phyloP scores from a whole-genome alignment of 176 grass and related monocot species.

The Calamus simplicifolius region DNA sequence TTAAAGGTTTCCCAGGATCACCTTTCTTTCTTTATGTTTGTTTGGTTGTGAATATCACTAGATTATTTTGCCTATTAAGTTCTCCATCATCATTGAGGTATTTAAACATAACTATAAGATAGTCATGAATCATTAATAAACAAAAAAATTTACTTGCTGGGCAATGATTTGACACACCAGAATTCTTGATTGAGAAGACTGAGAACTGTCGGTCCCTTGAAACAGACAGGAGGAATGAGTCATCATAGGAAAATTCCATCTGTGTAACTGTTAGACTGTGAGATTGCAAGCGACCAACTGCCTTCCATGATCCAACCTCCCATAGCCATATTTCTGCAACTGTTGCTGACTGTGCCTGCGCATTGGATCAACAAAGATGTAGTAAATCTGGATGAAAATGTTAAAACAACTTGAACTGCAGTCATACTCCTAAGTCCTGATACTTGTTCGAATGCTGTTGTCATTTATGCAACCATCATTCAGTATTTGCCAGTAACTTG shows the following conservation, averaged over 20 bases:
- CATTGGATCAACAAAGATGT: constrained; percentile 1
- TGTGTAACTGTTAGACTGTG: constrained; percentile 92
- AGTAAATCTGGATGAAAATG: background rate
- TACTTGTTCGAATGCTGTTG: too few species aligned
- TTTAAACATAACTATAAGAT: too few species aligned
- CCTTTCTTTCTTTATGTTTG: too few species aligned
- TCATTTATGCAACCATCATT: too few species aligned
- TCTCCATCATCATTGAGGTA: too few species aligned
- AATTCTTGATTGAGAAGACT: constrained; percentile 52
- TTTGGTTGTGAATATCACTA: too few species aligned
- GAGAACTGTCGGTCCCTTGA: constrained; percentile 87
- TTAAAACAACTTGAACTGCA: background rate
- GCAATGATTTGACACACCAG: constrained; percentile 23
- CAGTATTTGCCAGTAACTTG: too few species aligned
- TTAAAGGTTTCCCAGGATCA: too few species aligned
- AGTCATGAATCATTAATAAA: too few species aligned
- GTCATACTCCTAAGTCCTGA: too few species aligned
- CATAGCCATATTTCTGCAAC: constrained; percentile 92
- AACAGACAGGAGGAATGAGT: constrained; percentile 64
- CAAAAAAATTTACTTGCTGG: background rate
- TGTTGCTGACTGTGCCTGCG: constrained; percentile 64
- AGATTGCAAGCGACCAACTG: constrained; percentile 64
- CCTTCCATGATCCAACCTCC: constrained; percentile 96
- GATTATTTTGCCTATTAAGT: too few species aligned
- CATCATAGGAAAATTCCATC: constrained; percentile 84